Evolutionary conservation across 345 rosid genomes (phyloP), one percentile per base, ranked within the genome.

Genomic region (Eucalyptus camaldulensis): DNA sequence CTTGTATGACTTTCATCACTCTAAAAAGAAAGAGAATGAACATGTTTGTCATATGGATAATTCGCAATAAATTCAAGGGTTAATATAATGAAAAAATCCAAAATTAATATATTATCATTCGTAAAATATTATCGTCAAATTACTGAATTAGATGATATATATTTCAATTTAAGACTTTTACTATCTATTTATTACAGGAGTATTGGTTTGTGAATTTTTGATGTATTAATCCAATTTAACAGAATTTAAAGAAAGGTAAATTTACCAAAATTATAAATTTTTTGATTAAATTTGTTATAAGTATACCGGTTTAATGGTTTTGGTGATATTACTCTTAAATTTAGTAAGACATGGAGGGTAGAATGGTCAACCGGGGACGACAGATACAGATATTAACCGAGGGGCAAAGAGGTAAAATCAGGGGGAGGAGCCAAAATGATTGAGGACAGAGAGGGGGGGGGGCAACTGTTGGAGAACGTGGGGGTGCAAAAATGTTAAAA

Each of bases 401-500:
- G 88, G 88, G 88, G 83, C 37, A 87, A 67, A 88, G 50, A 9
- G 89, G 89, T 88, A 47, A 88, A 47, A 31, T 45, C n/a, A 4
- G 58, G 13, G 10, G 24, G 27, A 19, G 40, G 37, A 21, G 15
- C 24, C 31, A 33, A 80, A 80, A 31, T 50, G 37, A 80, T 80
- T 50, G 40, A 54, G 85, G 87, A 17, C 14, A 25, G 58, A 45
- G 37, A 3, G 25, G 85, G 50, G 47, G 47, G 44, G 81, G 43
- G 85, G 40, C 76, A 85, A 93, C 94, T 94, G 93, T 94, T 92
- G 95, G 92, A 67, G 88, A 88, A 93, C 90, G 69, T 87, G 54
- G 89, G 43, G 80, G 88, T 43, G 93, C 92, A 94, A 76, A 76
- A 76, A 76, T 40, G 47, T 29, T 40, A 10, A 53, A 53, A 53